Evolutionary conservation across 257 asterid species (phyloP).

Genomic region (Avicennia marina): DNA sequence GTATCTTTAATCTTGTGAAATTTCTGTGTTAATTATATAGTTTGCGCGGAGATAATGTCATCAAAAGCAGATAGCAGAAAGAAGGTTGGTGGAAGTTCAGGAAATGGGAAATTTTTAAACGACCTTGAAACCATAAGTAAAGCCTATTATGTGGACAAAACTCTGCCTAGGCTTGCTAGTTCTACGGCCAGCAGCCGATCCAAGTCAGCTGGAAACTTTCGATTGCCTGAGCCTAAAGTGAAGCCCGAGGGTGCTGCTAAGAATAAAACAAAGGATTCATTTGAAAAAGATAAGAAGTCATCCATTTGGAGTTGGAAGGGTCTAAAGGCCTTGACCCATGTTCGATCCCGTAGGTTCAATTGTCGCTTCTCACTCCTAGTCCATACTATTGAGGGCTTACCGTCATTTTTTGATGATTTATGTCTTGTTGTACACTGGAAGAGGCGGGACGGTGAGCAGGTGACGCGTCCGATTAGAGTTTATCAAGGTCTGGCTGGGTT

Average conservation of each 20-base stretch:
- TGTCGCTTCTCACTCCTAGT: conserved; percentile 77
- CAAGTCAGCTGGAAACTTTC: conserved; percentile 69
- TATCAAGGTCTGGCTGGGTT: conserved; percentile 61
- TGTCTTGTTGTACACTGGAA: conserved; percentile 81
- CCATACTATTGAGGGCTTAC: conserved; percentile 77
- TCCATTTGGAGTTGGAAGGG: conserved; percentile 97
- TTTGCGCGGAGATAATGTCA: conserved; percentile 30
- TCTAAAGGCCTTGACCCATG: conserved; percentile 68
- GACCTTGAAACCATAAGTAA: conserved; percentile 75
- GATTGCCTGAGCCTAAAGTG: conserved; percentile 40
- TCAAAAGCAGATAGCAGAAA: conserved; percentile 60
- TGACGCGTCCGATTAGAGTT: conserved; percentile 59
- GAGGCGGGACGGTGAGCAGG: conserved; percentile 72
- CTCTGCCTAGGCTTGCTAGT: conserved; percentile 46
- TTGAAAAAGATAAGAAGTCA: conserved; percentile 62
- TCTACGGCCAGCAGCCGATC: conserved; percentile 85
- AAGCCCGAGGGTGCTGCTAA: conserved; percentile 43
- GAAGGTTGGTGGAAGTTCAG: conserved; percentile 58
- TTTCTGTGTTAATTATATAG: conserved; percentile 28
- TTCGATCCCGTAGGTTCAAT: conserved; percentile 56
- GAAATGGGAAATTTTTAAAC: conserved; percentile 55
- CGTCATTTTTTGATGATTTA: conserved; percentile 43
- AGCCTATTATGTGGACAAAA: conserved; percentile 51
- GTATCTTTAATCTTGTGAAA: conserved; percentile 12
- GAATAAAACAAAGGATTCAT: conserved; percentile 32